Evolutionary conservation across 345 rosid species (phyloP).

Genomic region (Boechera stricta): DNA sequence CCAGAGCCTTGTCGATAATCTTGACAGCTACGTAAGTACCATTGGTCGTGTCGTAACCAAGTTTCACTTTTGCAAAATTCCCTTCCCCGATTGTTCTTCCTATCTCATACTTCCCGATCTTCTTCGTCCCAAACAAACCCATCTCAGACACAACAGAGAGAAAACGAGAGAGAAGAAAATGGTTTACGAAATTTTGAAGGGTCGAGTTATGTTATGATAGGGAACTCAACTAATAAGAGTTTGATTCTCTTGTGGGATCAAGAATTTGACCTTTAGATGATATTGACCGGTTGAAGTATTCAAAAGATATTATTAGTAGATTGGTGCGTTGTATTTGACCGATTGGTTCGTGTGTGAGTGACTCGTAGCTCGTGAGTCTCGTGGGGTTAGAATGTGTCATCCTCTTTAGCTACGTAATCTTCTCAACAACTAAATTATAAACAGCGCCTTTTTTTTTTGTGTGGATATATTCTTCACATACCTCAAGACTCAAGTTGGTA

Average conservation of each 20-base stretch:
- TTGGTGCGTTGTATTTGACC: slow-evolving; percentile 29
- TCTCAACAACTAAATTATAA: slow-evolving; percentile 31
- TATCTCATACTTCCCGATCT: slow-evolving; percentile 73
- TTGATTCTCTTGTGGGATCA: slow-evolving; percentile 21
- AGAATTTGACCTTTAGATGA: slow-evolving; percentile 38
- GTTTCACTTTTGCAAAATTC: slow-evolving; percentile 88
- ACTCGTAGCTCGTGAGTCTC: slow-evolving; percentile 38
- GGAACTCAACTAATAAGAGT: slow-evolving; percentile 18
- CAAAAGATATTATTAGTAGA: slow-evolving; percentile 27
- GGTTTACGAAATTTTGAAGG: slow-evolving; percentile 4
- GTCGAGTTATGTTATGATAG: slow-evolving; percentile 16
- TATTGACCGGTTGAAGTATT: slow-evolving; percentile 10
- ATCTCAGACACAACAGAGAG: not conserved
- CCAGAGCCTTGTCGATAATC: slow-evolving; percentile 76
- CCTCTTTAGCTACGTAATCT: slow-evolving; percentile 12
- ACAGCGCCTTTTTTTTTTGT: slow-evolving; percentile 15
- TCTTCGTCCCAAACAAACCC: slow-evolving; percentile 48
- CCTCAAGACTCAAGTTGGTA: slow-evolving; percentile 1
- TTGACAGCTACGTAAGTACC: slow-evolving; percentile 72
- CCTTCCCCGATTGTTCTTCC: slow-evolving; percentile 86
- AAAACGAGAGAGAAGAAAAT: not conserved
- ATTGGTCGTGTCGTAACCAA: slow-evolving; percentile 68
- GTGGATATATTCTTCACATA: slow-evolving; percentile 5
- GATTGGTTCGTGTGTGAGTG: slow-evolving; percentile 25
- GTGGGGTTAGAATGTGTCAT: slow-evolving; percentile 32